Evolutionary conservation across 2,329 filamentous ascomycete genomes (phyloP).

Genomic region (Elsinoe necatrix): DNA sequence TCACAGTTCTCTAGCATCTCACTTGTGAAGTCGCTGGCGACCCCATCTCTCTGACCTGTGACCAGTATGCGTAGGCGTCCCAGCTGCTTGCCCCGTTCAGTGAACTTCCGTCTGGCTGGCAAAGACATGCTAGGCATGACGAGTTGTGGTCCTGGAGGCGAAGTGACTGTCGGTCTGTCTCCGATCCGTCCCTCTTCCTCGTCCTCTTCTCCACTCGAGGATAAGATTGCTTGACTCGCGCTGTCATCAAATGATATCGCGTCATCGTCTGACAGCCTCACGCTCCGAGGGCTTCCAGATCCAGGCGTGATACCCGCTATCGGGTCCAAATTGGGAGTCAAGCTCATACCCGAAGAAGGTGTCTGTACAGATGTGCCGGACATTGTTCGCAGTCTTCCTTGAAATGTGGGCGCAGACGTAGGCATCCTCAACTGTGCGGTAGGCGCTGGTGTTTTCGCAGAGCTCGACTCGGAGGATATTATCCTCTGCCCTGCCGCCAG

Average conservation of each 20-base stretch:
- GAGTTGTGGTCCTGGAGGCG: constrained; percentile 56
- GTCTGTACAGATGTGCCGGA: constrained; percentile 28
- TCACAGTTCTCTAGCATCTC: constrained; percentile 79
- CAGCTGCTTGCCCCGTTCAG: constrained; percentile 71
- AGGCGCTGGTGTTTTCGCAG: constrained; percentile 18
- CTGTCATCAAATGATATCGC: constrained; percentile 45
- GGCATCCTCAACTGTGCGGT: constrained; percentile 23
- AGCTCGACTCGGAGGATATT: constrained; percentile 26
- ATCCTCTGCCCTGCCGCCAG: constrained; percentile 28
- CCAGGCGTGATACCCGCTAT: constrained; percentile 52
- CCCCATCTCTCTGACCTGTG: constrained; percentile 68
- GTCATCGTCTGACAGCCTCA: constrained; percentile 51
- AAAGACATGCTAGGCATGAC: constrained; percentile 96
- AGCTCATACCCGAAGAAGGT: constrained; percentile 40
- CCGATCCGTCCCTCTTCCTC: constrained; percentile 35
- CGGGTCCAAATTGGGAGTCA: constrained; percentile 42
- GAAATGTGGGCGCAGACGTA: constrained; percentile 23
- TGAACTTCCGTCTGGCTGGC: constrained; percentile 82
- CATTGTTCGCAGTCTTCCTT: constrained; percentile 24
- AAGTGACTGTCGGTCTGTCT: constrained; percentile 21
- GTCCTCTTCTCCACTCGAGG: constrained; percentile 49
- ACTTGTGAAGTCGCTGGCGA: constrained; percentile 83
- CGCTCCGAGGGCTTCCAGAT: constrained; percentile 50
- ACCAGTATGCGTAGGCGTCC: constrained; percentile 85
- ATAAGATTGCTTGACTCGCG: constrained; percentile 46